Percentiles rank a stretch among this genome's conserved stretches.
phyloP scores from a whole-genome alignment of 805 yeast genomes.

The Candida parachauliodes region DNA sequence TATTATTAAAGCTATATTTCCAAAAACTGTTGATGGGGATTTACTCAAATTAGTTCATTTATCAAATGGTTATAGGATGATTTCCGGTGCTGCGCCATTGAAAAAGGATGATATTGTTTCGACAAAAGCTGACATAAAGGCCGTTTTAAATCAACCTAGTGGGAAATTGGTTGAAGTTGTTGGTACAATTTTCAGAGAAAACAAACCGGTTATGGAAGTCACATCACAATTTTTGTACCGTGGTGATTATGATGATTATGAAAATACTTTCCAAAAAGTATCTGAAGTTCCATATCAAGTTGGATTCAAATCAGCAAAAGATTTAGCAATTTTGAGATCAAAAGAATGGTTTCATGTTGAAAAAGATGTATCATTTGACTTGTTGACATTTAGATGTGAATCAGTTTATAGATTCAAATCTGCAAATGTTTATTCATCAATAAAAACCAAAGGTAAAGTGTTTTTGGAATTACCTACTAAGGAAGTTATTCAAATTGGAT shows the following conservation, averaged over 20 bases:
- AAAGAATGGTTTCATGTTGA: conserved; percentile 97
- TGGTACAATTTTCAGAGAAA: conserved; percentile 79
- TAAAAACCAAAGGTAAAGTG: conserved; percentile 80
- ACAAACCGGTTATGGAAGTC: conserved; percentile 85
- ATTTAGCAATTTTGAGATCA: conserved; percentile 86
- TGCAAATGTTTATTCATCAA: conserved; percentile 71
- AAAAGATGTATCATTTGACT: conserved; percentile 66
- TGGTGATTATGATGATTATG: conserved; percentile 83
- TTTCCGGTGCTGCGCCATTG: conserved; percentile 87
- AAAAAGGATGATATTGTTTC: conserved; percentile 83
- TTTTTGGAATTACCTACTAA: conserved; percentile 87
- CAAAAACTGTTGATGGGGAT: conserved; percentile 93
- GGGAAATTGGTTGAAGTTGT: conserved; percentile 96
- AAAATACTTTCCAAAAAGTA: conserved; percentile 86
- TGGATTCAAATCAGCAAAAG: conserved; percentile 69
- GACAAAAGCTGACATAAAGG: conserved; percentile 77
- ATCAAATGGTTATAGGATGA: conserved; percentile 90
- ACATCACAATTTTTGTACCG: conserved; percentile 94
- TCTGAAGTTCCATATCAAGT: conserved; percentile 86
- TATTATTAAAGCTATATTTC: conserved; percentile 97
- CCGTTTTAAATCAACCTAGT: conserved; percentile 85
- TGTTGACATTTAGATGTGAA: conserved; percentile 83
- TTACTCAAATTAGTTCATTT: conserved; percentile 89
- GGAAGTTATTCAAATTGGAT: conserved; percentile 80
- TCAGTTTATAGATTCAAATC: conserved; percentile 80